Percentiles rank a stretch among this genome's conserved stretches.
phyloP scores from a whole-genome alignment of 768 basidiomycete species.

The Rhizopogon vesiculosus region DNA sequence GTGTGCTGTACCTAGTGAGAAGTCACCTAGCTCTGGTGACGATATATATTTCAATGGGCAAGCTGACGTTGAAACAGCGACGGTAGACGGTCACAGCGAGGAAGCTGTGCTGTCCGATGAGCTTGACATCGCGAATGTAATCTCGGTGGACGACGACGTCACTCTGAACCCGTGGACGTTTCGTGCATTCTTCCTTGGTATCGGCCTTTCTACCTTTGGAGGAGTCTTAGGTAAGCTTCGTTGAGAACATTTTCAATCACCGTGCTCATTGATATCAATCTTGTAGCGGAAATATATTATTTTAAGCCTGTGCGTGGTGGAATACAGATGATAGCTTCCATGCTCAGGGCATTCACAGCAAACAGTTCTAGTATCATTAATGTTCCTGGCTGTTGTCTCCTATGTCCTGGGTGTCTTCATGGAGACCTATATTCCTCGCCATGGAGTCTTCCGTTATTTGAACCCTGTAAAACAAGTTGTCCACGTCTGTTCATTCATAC shows the following conservation, averaged over 20 bases:
- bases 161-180: conserved; percentile 42
- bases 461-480: conserved; percentile 34
- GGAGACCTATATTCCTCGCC: conserved; percentile 42
- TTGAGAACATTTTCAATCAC: conserved; percentile 3
- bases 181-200: conserved; percentile 40
- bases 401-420: conserved; percentile 44
- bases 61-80: conserved; percentile 27
- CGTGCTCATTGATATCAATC: conserved; percentile 1
- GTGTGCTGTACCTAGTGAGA: not conserved
- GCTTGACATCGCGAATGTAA: conserved; percentile 39
- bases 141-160: conserved; percentile 39
- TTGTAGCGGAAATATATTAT: conserved; percentile 46
- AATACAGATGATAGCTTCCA: not conserved
- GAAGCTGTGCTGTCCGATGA: conserved; percentile 34
- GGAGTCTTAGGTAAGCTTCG: conserved; percentile 37
- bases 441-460: conserved; percentile 41
- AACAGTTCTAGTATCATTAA: conserved; percentile 45
- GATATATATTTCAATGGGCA: conserved; percentile 27
- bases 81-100: conserved; percentile 19
- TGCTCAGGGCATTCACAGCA: conserved; percentile 29
- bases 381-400: conserved; percentile 51
- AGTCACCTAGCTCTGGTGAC: conserved; percentile 8
- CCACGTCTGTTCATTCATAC: not conserved
- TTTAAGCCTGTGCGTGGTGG: conserved; percentile 40
- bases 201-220: conserved; percentile 43